Evolutionary conservation across 2,329 filamentous ascomycete genomes (phyloP).

Genomic region (Beauveria sp.): DNA sequence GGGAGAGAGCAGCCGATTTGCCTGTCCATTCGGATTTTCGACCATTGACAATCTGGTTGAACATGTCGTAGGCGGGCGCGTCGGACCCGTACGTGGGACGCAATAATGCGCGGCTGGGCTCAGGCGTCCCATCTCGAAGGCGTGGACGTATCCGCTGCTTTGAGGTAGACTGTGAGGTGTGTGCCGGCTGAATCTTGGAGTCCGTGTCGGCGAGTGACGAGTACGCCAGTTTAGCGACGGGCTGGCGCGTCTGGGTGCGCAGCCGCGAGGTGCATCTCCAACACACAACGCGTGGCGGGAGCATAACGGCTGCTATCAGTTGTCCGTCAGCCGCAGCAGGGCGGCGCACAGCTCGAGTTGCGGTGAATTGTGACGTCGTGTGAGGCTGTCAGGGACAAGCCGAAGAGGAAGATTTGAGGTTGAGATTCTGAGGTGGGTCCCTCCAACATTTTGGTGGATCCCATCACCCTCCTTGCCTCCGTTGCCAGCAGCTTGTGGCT

Average conservation of each 20-base stretch:
- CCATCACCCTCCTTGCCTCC: not conserved
- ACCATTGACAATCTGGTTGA: conserved; percentile 9
- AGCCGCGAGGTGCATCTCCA: conserved; percentile 26
- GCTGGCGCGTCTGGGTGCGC: conserved; percentile 12
- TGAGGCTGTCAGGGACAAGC: not conserved
- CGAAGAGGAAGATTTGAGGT: not conserved
- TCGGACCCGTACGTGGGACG: not conserved
- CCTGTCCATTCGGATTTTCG: not conserved
- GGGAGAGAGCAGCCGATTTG: not conserved
- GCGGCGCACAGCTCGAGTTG: not conserved
- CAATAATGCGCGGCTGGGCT: not conserved
- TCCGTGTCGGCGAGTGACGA: conserved; percentile 2
- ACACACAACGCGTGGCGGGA: conserved; percentile 27
- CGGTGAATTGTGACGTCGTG: not conserved
- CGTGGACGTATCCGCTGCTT: not conserved
- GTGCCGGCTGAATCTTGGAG: not conserved
- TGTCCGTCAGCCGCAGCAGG: not conserved
- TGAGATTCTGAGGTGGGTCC: conserved; percentile 5
- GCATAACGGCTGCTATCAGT: conserved; percentile 20
- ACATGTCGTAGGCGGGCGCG: conserved; percentile 7
- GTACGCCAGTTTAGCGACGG: conserved; percentile 7
- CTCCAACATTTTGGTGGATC: not conserved
- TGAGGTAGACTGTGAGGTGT: not conserved
- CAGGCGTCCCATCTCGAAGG: not conserved
- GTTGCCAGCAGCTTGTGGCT: not conserved